phyloP scores from a whole-genome alignment of 805 yeast species.

The Sugiyamaella valdiviana region DNA sequence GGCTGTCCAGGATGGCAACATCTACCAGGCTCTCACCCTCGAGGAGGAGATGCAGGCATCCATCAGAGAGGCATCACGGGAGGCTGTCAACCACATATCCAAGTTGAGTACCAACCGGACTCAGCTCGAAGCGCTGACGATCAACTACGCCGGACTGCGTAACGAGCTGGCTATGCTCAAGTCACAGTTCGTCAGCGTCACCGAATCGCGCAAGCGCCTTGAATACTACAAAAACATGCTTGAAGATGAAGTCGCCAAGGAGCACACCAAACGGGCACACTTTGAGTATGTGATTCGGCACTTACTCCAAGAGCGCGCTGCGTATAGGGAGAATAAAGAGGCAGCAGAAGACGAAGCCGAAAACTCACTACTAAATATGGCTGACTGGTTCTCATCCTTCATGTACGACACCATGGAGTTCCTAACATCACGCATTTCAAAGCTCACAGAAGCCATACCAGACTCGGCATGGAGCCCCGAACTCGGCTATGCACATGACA shows the following conservation, averaged over 20 bases:
- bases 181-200: constrained; percentile 7
- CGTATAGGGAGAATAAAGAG: too few relatives aligned
- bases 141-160: constrained; percentile 6
- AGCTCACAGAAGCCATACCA: too few relatives aligned
- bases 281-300: constrained; percentile 1
- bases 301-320: too few relatives aligned
- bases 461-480: too few relatives aligned
- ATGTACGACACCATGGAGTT: too few relatives aligned
- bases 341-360: too few relatives aligned
- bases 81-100: background rate
- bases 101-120: background rate
- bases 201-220: background rate
- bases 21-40: constrained; percentile 23
- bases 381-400: too few relatives aligned
- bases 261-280: background rate
- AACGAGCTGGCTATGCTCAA: constrained; percentile 11
- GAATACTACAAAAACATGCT: constrained; percentile 8
- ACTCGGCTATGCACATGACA: too few relatives aligned
- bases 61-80: constrained; percentile 6
- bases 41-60: constrained; percentile 9
- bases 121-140: background rate
- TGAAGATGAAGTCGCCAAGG: constrained; percentile 1
- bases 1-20: constrained; percentile 27
- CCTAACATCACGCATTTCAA: too few relatives aligned
- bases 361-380: too few relatives aligned